These are phyloP conservation scores for Nannizzia gypsea DNA, from an alignment of 2,329 filamentous ascomycete genomes.

Conservation along the genomic window DNA sequence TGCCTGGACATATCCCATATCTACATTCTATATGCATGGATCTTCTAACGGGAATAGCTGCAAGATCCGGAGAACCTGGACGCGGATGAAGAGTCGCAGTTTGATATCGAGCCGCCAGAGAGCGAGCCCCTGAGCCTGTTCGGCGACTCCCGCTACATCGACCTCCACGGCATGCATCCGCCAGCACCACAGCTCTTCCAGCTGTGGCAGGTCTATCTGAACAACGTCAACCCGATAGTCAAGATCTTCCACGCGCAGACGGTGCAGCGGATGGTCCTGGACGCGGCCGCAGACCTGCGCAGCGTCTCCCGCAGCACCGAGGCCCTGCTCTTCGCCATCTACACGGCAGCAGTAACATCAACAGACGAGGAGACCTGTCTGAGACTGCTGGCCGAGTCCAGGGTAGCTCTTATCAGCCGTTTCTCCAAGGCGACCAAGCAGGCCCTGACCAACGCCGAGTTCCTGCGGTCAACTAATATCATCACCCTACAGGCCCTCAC, in stretches of 20 bases:
- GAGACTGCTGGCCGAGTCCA: slow-evolving; percentile 18
- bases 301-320: slow-evolving; percentile 41
- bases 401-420: slow-evolving; percentile 33
- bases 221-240: slow-evolving; percentile 42
- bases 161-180: slow-evolving; percentile 6
- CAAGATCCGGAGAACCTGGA: background rate
- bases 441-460: slow-evolving; percentile 38
- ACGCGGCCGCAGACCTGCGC: slow-evolving; percentile 35
- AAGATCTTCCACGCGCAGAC: slow-evolving; percentile 45
- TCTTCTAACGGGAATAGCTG: background rate
- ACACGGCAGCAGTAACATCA: slow-evolving; percentile 44
- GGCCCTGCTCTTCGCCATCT: slow-evolving; percentile 46
- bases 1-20: too few species aligned
- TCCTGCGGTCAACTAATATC: slow-evolving; percentile 33
- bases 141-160: background rate
- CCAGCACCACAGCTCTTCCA: slow-evolving; percentile 5
- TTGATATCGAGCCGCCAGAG: background rate
- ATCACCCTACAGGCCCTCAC: slow-evolving; percentile 43
- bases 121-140: background rate
- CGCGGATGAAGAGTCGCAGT: background rate
- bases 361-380: slow-evolving; percentile 28
- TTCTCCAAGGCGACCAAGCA: slow-evolving; percentile 50
- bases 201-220: slow-evolving; percentile 17
- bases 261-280: slow-evolving; percentile 36
- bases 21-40: background rate